Conservation (phyloP, 129 eudicot species). For the Ambrosia trifida region DNA sequence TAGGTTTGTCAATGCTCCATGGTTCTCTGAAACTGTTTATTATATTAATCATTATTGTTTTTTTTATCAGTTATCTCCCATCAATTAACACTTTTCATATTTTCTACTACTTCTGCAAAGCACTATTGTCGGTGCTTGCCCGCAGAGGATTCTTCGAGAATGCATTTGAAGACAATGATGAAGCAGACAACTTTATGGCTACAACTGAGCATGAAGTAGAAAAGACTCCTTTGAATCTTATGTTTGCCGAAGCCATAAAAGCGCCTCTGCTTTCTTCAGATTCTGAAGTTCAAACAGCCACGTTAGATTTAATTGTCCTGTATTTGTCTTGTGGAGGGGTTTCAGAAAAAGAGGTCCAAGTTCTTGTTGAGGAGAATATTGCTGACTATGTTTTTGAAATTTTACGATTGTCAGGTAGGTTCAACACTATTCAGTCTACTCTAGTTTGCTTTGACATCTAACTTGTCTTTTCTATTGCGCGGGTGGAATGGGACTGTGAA, state of each 20-base stretch:
- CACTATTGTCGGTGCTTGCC: constrained; percentile 74
- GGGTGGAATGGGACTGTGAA: constrained; percentile 5
- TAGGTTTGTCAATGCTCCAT: constrained; percentile 57
- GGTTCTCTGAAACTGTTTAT: constrained; percentile 11
- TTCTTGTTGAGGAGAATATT: constrained; percentile 81
- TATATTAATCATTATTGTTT: constrained; percentile 7
- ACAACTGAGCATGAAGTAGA: constrained; percentile 46
- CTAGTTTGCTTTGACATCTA: constrained; percentile 10
- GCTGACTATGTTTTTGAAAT: constrained; percentile 93
- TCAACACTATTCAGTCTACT: constrained; percentile 21
- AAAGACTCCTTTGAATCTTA: constrained; percentile 53
- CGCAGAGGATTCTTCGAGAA: constrained; percentile 72
- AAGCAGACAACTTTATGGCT: constrained; percentile 71
- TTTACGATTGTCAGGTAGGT: constrained; percentile 78
- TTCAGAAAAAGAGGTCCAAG: constrained; percentile 58
- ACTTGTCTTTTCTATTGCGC: background rate
- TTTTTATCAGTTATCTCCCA: constrained; percentile 8
- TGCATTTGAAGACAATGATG: constrained; percentile 51
- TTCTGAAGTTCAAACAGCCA: constrained; percentile 70
- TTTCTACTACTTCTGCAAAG: constrained; percentile 38
- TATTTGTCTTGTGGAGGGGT: constrained; percentile 63
- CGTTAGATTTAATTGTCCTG: constrained; percentile 57
- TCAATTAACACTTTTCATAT: constrained; percentile 14
- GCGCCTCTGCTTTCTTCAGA: constrained; percentile 89
- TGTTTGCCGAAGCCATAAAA: constrained; percentile 98